phyloP scores from a whole-genome alignment of 2,329 filamentous ascomycete genomes.

The Lasiodiplodia sp. region DNA sequence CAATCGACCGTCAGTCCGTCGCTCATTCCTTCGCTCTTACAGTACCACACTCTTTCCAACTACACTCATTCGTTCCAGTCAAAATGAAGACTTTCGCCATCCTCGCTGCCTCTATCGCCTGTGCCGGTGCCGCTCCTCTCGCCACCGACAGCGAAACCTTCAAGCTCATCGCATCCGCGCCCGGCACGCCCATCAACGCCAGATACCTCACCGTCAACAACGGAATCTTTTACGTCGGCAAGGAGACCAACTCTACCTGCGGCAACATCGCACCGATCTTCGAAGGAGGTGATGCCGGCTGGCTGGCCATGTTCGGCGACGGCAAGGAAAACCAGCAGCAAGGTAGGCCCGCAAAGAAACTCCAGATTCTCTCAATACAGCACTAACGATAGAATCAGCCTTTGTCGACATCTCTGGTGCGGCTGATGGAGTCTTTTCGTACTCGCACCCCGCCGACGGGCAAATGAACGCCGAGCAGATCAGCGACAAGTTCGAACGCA shows the following conservation, averaged over 20 bases:
- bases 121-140: neutral
- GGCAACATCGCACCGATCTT: slow-evolving; percentile 2
- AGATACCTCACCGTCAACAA: neutral
- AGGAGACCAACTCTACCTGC: neutral
- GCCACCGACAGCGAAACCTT: neutral
- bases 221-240: slow-evolving; percentile 2
- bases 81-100: slow-evolving; percentile 12
- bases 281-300: neutral
- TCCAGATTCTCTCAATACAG: neutral
- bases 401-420: slow-evolving; percentile 10
- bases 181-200: neutral
- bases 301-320: slow-evolving; percentile 3
- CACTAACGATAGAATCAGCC: neutral
- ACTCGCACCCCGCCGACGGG: no score
- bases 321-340: slow-evolving; percentile 17
- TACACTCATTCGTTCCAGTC: neutral
- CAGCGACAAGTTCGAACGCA: neutral
- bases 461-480: neutral
- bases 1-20: neutral
- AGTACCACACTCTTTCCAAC: neutral
- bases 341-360: neutral
- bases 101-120: neutral
- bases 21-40: neutral
- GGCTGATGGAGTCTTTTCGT: neutral
- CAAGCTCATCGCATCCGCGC: neutral